phyloP scores from a whole-genome alignment of 805 yeast species.

The Hanseniaspora thailandica region DNA sequence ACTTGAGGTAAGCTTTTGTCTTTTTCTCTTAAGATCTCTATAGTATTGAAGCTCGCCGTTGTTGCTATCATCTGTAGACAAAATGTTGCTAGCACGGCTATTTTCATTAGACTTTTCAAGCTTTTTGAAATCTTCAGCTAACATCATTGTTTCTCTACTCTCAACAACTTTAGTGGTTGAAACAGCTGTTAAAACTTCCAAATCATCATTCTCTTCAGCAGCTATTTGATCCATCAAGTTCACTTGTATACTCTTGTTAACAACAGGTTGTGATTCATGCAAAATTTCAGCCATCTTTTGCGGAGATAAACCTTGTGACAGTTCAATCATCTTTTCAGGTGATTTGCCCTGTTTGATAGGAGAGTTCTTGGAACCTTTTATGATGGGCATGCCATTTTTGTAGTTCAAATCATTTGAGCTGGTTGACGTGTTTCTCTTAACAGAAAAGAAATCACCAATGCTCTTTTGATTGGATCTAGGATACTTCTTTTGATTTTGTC shows the following conservation, averaged over 20 bases:
- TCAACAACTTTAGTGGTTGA: neutral
- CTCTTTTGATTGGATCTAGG: neutral
- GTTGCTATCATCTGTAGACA: neutral
- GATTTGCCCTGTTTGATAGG: slow-evolving; percentile 13
- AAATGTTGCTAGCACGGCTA: neutral
- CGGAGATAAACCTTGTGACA: neutral
- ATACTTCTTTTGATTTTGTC: slow-evolving; percentile 1
- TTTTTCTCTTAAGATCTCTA: slow-evolving; percentile 9
- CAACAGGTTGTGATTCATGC: neutral
- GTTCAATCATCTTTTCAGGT: slow-evolving; percentile 13
- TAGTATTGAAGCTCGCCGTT: slow-evolving; percentile 10
- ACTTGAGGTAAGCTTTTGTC: slow-evolving; percentile 8
- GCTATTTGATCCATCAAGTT: neutral
- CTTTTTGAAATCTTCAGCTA: slow-evolving; percentile 3
- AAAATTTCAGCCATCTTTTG: neutral
- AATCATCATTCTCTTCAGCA: neutral
- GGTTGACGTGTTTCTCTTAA: neutral
- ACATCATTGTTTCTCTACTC: slow-evolving; percentile 5
- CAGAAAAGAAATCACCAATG: slow-evolving; percentile 6
- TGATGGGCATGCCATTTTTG: slow-evolving; percentile 10
- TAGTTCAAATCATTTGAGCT: neutral
- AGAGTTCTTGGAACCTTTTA: neutral
- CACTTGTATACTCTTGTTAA: neutral
- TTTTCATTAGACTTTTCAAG: neutral
- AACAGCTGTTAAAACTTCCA: neutral